Base-by-base conservation (phyloP, 331 rosid species). In the Acacia concinna region DNA sequence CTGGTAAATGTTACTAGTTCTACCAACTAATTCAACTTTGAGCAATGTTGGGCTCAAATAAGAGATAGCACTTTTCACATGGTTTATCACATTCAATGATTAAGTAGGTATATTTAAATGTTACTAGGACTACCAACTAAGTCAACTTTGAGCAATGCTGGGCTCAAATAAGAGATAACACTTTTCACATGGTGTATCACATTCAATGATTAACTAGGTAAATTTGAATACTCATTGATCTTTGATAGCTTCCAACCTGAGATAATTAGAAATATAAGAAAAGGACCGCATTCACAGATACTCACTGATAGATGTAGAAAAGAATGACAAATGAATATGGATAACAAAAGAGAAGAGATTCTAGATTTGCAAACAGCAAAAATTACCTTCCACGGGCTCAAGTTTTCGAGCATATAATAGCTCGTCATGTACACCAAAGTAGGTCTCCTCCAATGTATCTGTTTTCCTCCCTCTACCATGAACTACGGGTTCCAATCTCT, bases 381-480 rank as follows among this genome's bases (percentile, higher is more conserved):
- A 62, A 8, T 63, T 81, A 95, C 98, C 98, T 90, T 95, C 89
- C 21, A 92, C 97, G 5, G 98, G 97, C 76, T 86, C 80, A 74
- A 83, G 71, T 87, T 95, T 95, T 34, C 98, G 97, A 84, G 98
- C 97, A 87, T 95, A 95, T 38, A 92, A 71, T 40, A 95, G 78
- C 73, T 95, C 84, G 78, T 92, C 97, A 57, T 91, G 76, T 66
- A 95, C 94, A 44, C 98, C 98, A 75, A 91, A 85, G 83, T 95
- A 88, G 14, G 86, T 86, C 81, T 95, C 97, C 72, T 92, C 97
- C 63, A 90, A 81, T 41, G 82, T 84, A 75, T 87, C 87, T 30
- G 83, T 63, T 66, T 91, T 92, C 79, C 98, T 90, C 83, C 98
- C 97, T 91, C 98, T 88, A 57, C 98, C 98, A 78, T 95, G 97